These are phyloP conservation scores for Podaxis carcinomalis DNA, from an alignment of 768 basidiomycete genomes.

Conservation along the genomic window DNA sequence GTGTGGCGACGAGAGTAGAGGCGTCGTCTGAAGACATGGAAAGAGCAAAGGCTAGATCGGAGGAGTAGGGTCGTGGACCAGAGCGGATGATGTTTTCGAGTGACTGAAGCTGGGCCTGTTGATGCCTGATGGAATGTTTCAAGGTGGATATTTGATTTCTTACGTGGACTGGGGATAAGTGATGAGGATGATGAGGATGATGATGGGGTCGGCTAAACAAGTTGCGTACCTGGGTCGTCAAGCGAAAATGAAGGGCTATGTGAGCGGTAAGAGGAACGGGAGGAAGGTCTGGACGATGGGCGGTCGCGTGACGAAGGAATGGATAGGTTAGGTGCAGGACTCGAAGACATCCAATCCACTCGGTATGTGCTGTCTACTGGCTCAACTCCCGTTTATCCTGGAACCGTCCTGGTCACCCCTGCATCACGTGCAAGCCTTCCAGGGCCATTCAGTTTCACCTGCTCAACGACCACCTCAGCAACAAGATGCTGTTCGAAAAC, in stretches of 20 bases:
- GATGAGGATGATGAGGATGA: neutral
- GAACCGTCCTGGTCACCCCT: neutral
- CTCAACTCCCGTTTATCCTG: neutral
- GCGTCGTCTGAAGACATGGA: conserved; percentile 12
- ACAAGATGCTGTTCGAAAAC: no score
- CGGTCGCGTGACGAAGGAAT: conserved; percentile 28
- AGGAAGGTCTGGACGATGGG: conserved; percentile 38
- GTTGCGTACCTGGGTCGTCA: conserved; percentile 62
- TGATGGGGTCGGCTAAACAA: neutral
- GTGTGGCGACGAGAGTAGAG: conserved; percentile 16
- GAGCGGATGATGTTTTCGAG: conserved; percentile 68
- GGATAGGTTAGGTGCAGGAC: conserved; percentile 11
- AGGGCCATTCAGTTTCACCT: no score
- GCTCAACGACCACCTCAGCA: no score
- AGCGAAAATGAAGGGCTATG: conserved; percentile 53
- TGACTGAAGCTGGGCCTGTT: conserved; percentile 71
- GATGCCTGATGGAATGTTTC: conserved; percentile 79
- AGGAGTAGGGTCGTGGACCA: conserved; percentile 59
- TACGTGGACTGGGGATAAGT: conserved; percentile 50
- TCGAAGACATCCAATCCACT: conserved; percentile 31
- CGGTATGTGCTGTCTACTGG: neutral
- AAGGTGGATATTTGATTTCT: conserved; percentile 78
- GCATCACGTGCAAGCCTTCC: neutral
- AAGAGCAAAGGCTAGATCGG: conserved; percentile 15
- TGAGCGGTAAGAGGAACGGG: conserved; percentile 38